A percentile compares a stretch with the other conserved stretches of the same genome.
Conservation (phyloP, 2,329 filamentous ascomycete species). For the Nothopassalora personata region DNA sequence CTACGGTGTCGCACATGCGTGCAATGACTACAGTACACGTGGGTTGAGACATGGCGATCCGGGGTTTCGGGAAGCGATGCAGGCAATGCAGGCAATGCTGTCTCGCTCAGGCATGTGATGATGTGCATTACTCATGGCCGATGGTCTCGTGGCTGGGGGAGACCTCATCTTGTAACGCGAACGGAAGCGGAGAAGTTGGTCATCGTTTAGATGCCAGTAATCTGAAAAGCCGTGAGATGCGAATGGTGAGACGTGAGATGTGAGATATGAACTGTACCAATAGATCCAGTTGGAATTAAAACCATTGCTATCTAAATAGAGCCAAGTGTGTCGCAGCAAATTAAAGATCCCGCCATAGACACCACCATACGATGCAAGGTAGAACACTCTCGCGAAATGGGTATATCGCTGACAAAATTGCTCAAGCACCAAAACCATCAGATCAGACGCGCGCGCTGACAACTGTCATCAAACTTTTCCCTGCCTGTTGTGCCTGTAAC, state of each 20-base stretch:
- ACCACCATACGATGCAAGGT: not conserved
- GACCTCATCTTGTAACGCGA: not conserved
- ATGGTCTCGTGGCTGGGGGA: not conserved
- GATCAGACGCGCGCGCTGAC: not conserved
- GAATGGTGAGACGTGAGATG: too few relatives aligned
- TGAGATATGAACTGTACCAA: not conserved
- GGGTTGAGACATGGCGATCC: not conserved
- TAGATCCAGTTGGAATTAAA: not conserved
- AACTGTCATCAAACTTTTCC: not conserved
- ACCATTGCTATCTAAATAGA: not conserved
- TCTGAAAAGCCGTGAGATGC: too few relatives aligned
- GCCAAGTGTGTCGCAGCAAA: not conserved
- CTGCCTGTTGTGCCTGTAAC: not conserved
- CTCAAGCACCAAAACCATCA: too few relatives aligned
- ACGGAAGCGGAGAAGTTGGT: not conserved
- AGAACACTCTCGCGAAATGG: not conserved
- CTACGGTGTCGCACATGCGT: too few relatives aligned
- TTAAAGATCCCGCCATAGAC: not conserved
- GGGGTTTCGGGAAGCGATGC: not conserved
- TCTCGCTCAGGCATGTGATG: not conserved
- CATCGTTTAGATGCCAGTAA: too few relatives aligned
- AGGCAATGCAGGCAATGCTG: not conserved
- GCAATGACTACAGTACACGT: too few relatives aligned
- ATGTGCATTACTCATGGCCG: too few relatives aligned
- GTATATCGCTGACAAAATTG: conserved; percentile 1